Percentiles rank a stretch among this genome's conserved stretches.
These are phyloP conservation scores for Epichloe sp. DNA, from an alignment of 2,329 filamentous ascomycete genomes.

Conservation along the genomic window DNA sequence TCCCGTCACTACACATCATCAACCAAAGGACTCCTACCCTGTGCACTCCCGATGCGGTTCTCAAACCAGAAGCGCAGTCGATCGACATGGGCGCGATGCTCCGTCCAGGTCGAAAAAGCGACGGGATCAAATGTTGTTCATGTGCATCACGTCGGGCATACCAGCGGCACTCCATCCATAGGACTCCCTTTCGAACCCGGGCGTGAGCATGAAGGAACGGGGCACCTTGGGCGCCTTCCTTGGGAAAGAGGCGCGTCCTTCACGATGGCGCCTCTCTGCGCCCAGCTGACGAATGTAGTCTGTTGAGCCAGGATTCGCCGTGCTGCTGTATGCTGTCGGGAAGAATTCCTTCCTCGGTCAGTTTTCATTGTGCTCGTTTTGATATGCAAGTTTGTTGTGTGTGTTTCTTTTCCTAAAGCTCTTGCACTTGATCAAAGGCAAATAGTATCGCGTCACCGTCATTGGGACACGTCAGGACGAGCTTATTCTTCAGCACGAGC, in stretches of 20 bases:
- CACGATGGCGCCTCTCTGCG: constrained; percentile 34
- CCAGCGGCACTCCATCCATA: constrained; percentile 20
- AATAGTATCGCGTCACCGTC: no score
- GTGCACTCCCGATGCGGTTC: constrained; percentile 19
- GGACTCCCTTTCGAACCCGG: constrained; percentile 22
- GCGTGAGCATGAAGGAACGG: constrained; percentile 30
- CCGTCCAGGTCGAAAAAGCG: constrained; percentile 16
- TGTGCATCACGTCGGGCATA: constrained; percentile 13
- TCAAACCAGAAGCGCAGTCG: no score
- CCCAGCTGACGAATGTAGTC: constrained; percentile 33
- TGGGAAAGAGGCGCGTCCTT: constrained; percentile 29
- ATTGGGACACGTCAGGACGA: no score
- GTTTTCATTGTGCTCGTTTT: background rate
- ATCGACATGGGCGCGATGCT: no score
- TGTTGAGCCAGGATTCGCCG: constrained; percentile 33
- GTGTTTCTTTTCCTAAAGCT: no score
- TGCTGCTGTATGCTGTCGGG: constrained; percentile 21
- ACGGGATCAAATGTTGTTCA: constrained; percentile 21
- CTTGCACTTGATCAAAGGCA: no score
- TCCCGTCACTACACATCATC: constrained; percentile 11
- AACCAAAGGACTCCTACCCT: constrained; percentile 25
- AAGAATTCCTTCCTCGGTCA: background rate
- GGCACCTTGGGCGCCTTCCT: constrained; percentile 35
- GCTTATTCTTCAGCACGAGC: no score
- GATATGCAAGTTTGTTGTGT: no score